A percentile compares a stretch with the other conserved stretches of the same genome.
phyloP scores from a whole-genome alignment of 2,329 filamentous ascomycete genomes.

The Coniochaeta hoffmannii region DNA sequence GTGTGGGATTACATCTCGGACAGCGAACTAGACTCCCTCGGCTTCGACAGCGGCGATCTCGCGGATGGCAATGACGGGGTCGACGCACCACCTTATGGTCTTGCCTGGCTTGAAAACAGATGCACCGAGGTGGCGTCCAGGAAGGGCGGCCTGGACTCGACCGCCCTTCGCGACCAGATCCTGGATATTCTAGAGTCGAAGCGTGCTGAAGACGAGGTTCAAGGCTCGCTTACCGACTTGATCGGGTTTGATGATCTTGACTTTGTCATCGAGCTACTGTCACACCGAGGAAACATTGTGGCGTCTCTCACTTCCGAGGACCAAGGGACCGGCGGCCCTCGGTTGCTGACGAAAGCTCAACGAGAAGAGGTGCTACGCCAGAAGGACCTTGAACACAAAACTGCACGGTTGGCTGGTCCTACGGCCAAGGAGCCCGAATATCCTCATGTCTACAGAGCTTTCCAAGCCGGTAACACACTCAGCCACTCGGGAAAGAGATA shows the following conservation, averaged over 20 bases:
- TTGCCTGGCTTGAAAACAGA: slow-evolving; percentile 63
- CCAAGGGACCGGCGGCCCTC: slow-evolving; percentile 14
- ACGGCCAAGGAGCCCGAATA: slow-evolving; percentile 70
- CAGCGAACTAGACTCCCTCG: slow-evolving; percentile 54
- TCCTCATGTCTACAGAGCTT: slow-evolving; percentile 84
- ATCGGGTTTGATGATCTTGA: slow-evolving; percentile 92
- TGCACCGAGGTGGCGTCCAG: slow-evolving; percentile 59
- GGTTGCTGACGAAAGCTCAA: slow-evolving; percentile 67
- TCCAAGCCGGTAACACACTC: slow-evolving; percentile 79
- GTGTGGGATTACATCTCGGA: slow-evolving; percentile 91
- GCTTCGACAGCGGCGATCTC: slow-evolving; percentile 34
- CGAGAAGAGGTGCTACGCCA: slow-evolving; percentile 70
- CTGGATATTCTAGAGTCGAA: slow-evolving; percentile 62
- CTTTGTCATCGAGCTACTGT: slow-evolving; percentile 84
- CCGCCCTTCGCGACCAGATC: slow-evolving; percentile 72
- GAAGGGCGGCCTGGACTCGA: slow-evolving; percentile 59
- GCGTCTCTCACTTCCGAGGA: slow-evolving; percentile 15
- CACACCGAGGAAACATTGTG: slow-evolving; percentile 63
- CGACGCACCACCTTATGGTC: slow-evolving; percentile 37
- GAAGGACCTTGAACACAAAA: slow-evolving; percentile 79
- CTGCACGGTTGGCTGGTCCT: slow-evolving; percentile 60
- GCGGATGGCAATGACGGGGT: slow-evolving; percentile 26
- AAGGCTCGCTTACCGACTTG: slow-evolving; percentile 81
- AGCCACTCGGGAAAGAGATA: slow-evolving; percentile 77
- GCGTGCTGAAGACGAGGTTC: slow-evolving; percentile 75